Evolutionary conservation across 805 yeast genomes (phyloP), one percentile per base, ranked within the genome.

Genomic region (Candida fluviatilis): DNA sequence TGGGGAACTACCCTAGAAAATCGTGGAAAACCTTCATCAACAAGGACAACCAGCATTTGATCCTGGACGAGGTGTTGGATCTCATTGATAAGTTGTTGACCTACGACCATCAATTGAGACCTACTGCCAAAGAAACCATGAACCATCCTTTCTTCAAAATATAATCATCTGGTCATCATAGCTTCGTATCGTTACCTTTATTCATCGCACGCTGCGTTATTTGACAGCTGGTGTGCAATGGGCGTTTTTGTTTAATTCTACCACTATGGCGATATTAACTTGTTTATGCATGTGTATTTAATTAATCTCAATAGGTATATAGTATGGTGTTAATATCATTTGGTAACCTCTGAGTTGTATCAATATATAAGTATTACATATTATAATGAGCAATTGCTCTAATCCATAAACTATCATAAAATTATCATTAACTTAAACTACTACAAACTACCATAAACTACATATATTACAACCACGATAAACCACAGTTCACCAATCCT

Each of bases 81-180:
- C 78, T 89, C 52, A 76, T 89, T 46, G 95, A 86, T 58, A 76
- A 80, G 50, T 66, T 90, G 45, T 69, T 89, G 50, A 75, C 85
- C 42, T 89, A 86, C 55, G 96, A 90, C 57, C 96, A 90, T 59
- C 88, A 85, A 56, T 84, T 83, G 57, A 75, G 96, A 57, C 72
- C 87, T 33, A 87, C 96, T 5, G 96, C 96, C 1, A 76, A 74
- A 58, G 95, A 90, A 58, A 93, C 96, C 18, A 80, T 88, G 84
- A 77, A 63, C 11, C 95, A 88, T 63, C 61, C 66, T 3, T 68
- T 64, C 43, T 67, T 67, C 53, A 52, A 51, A 43, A 35, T 43
- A 31, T 43, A 31, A 37, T 16, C 24, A n/a, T 15, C 13, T 18
- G n/a, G 16, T 15, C 18, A 30, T 7, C 18, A n/a, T n/a, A n/a